These are phyloP conservation scores for Kluyveromyces wickerhamii DNA, from an alignment of 805 yeast genomes.

Conservation along the genomic window DNA sequence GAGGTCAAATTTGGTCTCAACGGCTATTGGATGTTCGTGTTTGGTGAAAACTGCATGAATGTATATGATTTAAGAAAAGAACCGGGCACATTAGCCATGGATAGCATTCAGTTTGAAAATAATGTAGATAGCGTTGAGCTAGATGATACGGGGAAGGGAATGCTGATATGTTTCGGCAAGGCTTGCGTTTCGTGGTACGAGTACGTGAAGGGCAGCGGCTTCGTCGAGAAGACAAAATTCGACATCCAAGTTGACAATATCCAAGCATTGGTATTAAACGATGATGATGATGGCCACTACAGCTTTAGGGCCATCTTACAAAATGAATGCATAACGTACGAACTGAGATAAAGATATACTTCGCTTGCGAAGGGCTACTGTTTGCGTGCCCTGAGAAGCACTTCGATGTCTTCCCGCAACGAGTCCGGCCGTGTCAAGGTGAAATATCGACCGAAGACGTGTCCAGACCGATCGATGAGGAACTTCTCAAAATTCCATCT, in stretches of 20 bases:
- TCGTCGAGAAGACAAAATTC: not conserved
- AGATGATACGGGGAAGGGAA: slow-evolving; percentile 7
- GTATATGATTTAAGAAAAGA: slow-evolving; percentile 23
- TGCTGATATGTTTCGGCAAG: not conserved
- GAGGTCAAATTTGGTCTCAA: slow-evolving; percentile 21
- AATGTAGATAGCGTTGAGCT: slow-evolving; percentile 5
- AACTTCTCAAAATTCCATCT: slow-evolving; percentile 81
- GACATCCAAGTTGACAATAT: not conserved
- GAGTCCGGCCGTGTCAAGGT: slow-evolving; percentile 62
- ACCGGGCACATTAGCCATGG: slow-evolving; percentile 15
- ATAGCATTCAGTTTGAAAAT: slow-evolving; percentile 9
- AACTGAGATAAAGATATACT: not conserved
- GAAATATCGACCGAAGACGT: slow-evolving; percentile 52
- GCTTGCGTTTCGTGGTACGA: not conserved
- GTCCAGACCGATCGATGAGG: slow-evolving; percentile 45
- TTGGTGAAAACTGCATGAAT: slow-evolving; percentile 11
- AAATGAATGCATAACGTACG: not conserved
- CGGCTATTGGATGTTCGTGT: slow-evolving; percentile 28
- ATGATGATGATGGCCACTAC: not conserved
- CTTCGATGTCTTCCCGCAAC: slow-evolving; percentile 51
- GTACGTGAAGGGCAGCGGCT: slow-evolving; percentile 1
- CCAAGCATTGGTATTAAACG: not conserved
- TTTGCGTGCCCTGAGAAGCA: slow-evolving; percentile 33
- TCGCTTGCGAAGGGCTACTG: too few species aligned
- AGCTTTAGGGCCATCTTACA: not conserved